Percentiles rank a stretch among this genome's conserved stretches.
phyloP scores from a whole-genome alignment of 495 filamentous ascomycete genomes.

The Podospora pseudoanserina region DNA sequence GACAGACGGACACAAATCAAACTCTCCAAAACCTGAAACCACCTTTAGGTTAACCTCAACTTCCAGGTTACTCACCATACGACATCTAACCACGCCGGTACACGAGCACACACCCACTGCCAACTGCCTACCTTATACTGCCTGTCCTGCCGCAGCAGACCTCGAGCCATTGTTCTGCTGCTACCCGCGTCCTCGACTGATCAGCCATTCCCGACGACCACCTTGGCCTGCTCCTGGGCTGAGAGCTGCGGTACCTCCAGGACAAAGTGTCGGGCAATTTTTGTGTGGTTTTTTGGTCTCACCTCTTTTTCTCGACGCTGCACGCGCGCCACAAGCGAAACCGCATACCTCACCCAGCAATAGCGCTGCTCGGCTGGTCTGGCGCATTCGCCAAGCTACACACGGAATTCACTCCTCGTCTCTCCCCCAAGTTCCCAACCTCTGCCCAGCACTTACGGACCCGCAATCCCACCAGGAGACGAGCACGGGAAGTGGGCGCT shows the following conservation, averaged over 20 bases:
- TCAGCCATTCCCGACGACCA: constrained; percentile 10
- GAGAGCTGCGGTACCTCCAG: not conserved
- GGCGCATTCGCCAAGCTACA: not conserved
- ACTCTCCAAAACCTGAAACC: not conserved
- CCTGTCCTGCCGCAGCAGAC: constrained; percentile 8
- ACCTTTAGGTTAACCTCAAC: not conserved
- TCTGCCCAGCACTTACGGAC: constrained; percentile 9
- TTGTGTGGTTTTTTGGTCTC: not conserved
- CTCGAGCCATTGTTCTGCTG: constrained; percentile 20
- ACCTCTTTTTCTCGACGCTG: not conserved
- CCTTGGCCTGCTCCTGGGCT: not conserved
- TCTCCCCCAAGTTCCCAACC: constrained; percentile 3
- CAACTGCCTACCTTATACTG: not conserved
- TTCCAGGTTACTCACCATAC: not conserved
- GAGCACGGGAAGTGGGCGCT: not conserved
- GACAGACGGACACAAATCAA: constrained; percentile 1
- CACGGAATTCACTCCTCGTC: constrained; percentile 3
- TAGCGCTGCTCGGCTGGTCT: constrained; percentile 4
- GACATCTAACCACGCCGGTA: not conserved
- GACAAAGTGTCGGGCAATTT: not conserved
- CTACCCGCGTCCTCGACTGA: constrained; percentile 14
- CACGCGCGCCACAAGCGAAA: constrained; percentile 1
- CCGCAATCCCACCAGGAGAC: constrained; percentile 2
- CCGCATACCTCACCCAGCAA: constrained; percentile 1
- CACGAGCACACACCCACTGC: not conserved